Percentiles rank a stretch among this genome's conserved stretches.
These are phyloP conservation scores for Pseudevernia furfuracea DNA, from an alignment of 495 filamentous ascomycete genomes.

Conservation along the genomic window DNA sequence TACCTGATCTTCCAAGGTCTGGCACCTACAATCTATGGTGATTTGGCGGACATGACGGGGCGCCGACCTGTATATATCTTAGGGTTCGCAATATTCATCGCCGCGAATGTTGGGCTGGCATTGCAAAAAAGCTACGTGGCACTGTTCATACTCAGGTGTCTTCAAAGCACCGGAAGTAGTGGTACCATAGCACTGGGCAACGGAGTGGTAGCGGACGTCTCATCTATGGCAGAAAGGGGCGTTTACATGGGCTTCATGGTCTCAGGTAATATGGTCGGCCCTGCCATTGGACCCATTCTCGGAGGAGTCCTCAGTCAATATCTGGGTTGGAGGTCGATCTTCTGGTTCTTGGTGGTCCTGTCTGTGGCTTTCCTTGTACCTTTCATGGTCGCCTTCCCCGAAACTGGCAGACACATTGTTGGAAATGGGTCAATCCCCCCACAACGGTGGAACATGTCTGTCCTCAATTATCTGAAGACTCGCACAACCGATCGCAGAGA, in stretches of 20 bases:
- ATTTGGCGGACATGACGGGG: too few relatives aligned
- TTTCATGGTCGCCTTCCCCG: conserved; percentile 31
- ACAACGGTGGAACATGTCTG: conserved; percentile 32
- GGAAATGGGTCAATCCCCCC: conserved; percentile 41
- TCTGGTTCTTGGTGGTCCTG: conserved; percentile 65
- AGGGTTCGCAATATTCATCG: conserved; percentile 38
- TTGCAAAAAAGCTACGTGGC: conserved; percentile 39
- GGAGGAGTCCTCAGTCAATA: conserved; percentile 56
- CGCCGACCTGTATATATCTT: conserved; percentile 41
- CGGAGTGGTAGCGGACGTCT: conserved; percentile 39
- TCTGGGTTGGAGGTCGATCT: conserved; percentile 62
- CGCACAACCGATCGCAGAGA: conserved; percentile 32
- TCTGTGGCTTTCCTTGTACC: conserved; percentile 30
- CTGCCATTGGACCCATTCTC: conserved; percentile 53
- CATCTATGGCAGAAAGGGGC: conserved; percentile 39
- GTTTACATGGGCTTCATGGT: conserved; percentile 40
- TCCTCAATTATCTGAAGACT: conserved; percentile 22
- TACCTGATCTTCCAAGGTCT: conserved; percentile 46
- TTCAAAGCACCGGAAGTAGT: conserved; percentile 44
- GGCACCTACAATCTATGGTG: conserved; percentile 42
- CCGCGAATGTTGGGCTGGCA: conserved; percentile 43
- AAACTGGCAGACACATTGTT: conserved; percentile 42
- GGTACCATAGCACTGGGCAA: conserved; percentile 37
- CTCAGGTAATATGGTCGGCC: conserved; percentile 37
- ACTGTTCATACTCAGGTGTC: conserved; percentile 42